phyloP scores from a whole-genome alignment of 73 alveolate species.

The Tetrahymena elliotti region DNA sequence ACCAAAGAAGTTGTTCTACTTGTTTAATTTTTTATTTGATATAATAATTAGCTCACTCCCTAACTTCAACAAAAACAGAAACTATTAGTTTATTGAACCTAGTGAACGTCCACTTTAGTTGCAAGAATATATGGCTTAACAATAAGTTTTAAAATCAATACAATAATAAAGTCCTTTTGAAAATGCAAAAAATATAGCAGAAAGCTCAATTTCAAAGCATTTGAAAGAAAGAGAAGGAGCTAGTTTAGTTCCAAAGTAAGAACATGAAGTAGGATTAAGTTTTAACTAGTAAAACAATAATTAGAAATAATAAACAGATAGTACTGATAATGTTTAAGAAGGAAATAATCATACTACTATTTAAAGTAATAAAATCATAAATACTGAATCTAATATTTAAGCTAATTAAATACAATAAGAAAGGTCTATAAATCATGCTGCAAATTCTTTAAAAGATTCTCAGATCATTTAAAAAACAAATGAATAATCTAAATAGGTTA shows the following conservation, averaged over 20 bases:
- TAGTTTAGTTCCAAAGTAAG: background rate
- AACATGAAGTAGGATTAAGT: background rate
- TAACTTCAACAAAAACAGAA: background rate
- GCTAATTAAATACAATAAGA: background rate
- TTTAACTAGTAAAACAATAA: too few species aligned
- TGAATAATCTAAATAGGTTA: background rate
- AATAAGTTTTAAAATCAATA: background rate
- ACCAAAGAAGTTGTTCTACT: background rate
- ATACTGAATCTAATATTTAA: background rate
- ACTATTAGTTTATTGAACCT: background rate
- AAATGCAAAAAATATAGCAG: background rate
- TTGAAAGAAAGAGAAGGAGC: background rate
- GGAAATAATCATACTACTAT: background rate
- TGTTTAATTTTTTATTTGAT: background rate
- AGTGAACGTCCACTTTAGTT: background rate
- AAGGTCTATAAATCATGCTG: background rate
- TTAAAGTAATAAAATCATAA: background rate
- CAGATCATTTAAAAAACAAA: background rate
- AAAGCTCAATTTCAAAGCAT: background rate
- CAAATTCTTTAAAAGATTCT: background rate
- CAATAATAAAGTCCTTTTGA: background rate
- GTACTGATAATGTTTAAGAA: background rate
- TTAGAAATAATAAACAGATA: background rate
- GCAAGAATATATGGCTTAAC: background rate
- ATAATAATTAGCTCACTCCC: background rate